A percentile compares a stretch with the other conserved stretches of the same genome.
Evolutionary conservation across 2,329 filamentous ascomycete genomes (phyloP).

Genomic region (Blumeria hordei): DNA sequence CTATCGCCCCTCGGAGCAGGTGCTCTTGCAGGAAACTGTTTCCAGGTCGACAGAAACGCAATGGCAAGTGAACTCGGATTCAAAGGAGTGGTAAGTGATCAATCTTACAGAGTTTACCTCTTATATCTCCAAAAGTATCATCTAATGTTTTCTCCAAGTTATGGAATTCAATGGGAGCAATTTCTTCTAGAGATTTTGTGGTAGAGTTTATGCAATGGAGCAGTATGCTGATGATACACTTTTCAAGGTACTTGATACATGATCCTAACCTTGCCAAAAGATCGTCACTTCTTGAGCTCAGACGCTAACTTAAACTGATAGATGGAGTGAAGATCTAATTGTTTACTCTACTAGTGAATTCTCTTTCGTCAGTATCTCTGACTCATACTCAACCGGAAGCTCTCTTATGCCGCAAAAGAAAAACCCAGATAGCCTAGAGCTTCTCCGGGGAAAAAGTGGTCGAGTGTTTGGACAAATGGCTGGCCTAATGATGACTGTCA

Average conservation of each 20-base stretch:
- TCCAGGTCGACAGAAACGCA: constrained; percentile 54
- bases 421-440: constrained; percentile 49
- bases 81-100: constrained; percentile 29
- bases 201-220: constrained; percentile 60
- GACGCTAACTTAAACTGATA: neutral
- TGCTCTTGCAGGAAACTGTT: constrained; percentile 60
- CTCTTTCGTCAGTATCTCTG: constrained; percentile 48
- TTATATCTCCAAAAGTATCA: too few relatives aligned
- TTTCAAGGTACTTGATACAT: constrained; percentile 25
- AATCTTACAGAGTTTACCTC: neutral
- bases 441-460: constrained; percentile 56
- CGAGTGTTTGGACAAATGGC: constrained; percentile 61
- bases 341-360: constrained; percentile 50
- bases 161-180: constrained; percentile 54
- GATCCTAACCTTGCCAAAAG: neutral
- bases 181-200: constrained; percentile 44
- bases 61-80: constrained; percentile 68
- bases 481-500: constrained; percentile 48
- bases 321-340: constrained; percentile 66
- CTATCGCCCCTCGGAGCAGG: constrained; percentile 17
- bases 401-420: constrained; percentile 37
- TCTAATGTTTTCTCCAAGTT: constrained; percentile 1
- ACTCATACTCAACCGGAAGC: constrained; percentile 58
- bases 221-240: constrained; percentile 52
- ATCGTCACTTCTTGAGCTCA: too few relatives aligned